These are phyloP conservation scores for Xenosphaeropsis pyriputrescens DNA, from an alignment of 2,329 filamentous ascomycete species.

Conservation along the genomic window DNA sequence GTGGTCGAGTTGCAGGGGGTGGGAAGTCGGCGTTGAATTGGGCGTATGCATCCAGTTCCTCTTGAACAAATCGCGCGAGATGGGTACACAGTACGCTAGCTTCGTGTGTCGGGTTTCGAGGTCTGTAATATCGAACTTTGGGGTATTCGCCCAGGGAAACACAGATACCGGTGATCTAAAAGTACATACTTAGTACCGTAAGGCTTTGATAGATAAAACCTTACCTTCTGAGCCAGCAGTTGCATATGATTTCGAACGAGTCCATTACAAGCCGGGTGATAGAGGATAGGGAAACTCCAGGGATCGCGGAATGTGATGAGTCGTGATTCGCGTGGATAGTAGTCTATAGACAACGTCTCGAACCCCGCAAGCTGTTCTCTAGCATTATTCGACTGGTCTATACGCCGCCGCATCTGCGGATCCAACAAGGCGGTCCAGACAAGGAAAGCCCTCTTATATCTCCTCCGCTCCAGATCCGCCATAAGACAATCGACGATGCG, in stretches of 20 bases:
- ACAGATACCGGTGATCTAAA: conserved; percentile 73
- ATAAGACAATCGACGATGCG: conserved; percentile 90
- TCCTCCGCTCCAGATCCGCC: conserved; percentile 74
- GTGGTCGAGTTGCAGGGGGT: conserved; percentile 61
- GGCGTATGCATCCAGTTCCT: conserved; percentile 80
- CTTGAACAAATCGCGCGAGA: conserved; percentile 79
- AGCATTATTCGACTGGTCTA: conserved; percentile 56
- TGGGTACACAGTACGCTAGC: conserved; percentile 78
- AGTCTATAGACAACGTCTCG: conserved; percentile 75
- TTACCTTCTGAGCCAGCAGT: conserved; percentile 73
- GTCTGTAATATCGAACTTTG: conserved; percentile 80
- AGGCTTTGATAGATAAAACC: conserved; percentile 1
- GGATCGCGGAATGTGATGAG: conserved; percentile 86
- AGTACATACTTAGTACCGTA: conserved; percentile 6
- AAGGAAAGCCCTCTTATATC: conserved; percentile 67
- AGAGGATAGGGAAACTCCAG: conserved; percentile 88
- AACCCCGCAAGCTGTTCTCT: conserved; percentile 67
- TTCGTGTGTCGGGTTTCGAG: conserved; percentile 62
- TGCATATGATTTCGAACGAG: conserved; percentile 75
- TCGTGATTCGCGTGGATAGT: conserved; percentile 80
- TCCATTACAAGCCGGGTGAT: conserved; percentile 78
- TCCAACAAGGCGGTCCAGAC: conserved; percentile 75
- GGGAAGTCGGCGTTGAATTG: conserved; percentile 77
- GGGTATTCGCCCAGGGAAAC: conserved; percentile 90
- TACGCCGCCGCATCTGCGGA: conserved; percentile 52